Conservation (phyloP, 2,329 filamentous ascomycete species). For the Trichothecium sympodiale region DNA sequence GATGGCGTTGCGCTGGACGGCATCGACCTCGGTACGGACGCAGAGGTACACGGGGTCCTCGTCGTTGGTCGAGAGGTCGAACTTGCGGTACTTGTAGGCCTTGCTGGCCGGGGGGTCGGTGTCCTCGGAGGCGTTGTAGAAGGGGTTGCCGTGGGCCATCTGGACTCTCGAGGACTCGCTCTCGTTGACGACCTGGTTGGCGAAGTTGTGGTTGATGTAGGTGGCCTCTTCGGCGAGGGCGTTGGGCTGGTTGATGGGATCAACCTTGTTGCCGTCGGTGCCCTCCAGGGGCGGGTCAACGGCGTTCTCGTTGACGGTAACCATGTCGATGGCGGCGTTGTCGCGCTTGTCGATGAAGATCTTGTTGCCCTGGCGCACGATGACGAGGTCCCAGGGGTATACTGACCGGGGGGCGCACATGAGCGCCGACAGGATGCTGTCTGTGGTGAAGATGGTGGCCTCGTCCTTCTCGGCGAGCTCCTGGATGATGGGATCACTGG, state of each 20-base stretch:
- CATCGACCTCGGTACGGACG: conserved; percentile 91
- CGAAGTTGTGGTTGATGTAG: conserved; percentile 99
- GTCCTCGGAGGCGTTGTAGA: conserved; percentile 91
- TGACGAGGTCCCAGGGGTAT: conserved; percentile 97
- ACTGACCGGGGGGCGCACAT: conserved; percentile 97
- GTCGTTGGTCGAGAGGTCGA: conserved; percentile 89
- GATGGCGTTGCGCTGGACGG: conserved; percentile 89
- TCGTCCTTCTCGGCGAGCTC: conserved; percentile 93
- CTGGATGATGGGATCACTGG: conserved; percentile 91
- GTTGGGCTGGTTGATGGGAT: conserved; percentile 85
- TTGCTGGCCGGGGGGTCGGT: conserved; percentile 90
- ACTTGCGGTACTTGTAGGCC: conserved; percentile 95
- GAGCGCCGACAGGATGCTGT: conserved; percentile 96
- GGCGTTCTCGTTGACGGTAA: conserved; percentile 98
- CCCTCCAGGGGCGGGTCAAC: conserved; percentile 87
- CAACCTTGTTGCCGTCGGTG: conserved; percentile 75
- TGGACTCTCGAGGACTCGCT: conserved; percentile 65
- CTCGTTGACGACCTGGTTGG: conserved; percentile 87
- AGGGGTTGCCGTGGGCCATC: conserved; percentile 86
- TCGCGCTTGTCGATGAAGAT: conserved; percentile 98
- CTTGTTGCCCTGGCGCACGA: conserved; percentile 87
- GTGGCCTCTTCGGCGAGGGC: conserved; percentile 94
- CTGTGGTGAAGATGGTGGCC: conserved; percentile 92
- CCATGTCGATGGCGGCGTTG: conserved; percentile 87
- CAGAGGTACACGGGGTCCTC: conserved; percentile 89